Conservation (phyloP, 148 eudicot genomes). For the Chenopodium album region DNA sequence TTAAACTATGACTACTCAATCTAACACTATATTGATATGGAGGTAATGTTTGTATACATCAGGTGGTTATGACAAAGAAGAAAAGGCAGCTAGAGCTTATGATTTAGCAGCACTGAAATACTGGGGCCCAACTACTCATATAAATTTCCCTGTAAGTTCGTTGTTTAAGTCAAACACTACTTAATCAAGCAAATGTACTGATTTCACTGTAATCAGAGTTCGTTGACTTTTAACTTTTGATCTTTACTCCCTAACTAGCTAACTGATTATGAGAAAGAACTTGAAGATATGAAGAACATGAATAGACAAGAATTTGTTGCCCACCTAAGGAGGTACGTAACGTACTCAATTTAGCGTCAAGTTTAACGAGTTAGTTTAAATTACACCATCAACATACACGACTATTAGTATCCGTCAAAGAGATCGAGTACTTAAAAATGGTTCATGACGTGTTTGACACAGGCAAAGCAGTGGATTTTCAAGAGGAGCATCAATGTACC, state of each 20-base stretch:
- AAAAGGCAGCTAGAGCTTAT: constrained; percentile 82
- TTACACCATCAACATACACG: no score
- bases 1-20: background rate
- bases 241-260: constrained; percentile 32
- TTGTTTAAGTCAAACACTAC: background rate
- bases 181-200: background rate
- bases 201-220: background rate
- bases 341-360: no score
- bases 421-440: background rate
- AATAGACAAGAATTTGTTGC: constrained; percentile 82
- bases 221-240: background rate
- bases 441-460: constrained; percentile 13
- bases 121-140: constrained; percentile 83
- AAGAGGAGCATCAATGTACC: constrained; percentile 85
- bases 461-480: constrained; percentile 93
- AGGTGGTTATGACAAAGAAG: constrained; percentile 92
- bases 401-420: background rate
- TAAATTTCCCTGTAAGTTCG: constrained; percentile 61
- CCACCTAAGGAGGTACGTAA: constrained; percentile 63
- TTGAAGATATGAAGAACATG: constrained; percentile 81
- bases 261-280: constrained; percentile 62
- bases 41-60: background rate
- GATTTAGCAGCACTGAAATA: constrained; percentile 82
- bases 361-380: no score
- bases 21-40: background rate